phyloP scores from a whole-genome alignment of 2,329 filamentous ascomycete species.

The Neonectria neomacrospora region DNA sequence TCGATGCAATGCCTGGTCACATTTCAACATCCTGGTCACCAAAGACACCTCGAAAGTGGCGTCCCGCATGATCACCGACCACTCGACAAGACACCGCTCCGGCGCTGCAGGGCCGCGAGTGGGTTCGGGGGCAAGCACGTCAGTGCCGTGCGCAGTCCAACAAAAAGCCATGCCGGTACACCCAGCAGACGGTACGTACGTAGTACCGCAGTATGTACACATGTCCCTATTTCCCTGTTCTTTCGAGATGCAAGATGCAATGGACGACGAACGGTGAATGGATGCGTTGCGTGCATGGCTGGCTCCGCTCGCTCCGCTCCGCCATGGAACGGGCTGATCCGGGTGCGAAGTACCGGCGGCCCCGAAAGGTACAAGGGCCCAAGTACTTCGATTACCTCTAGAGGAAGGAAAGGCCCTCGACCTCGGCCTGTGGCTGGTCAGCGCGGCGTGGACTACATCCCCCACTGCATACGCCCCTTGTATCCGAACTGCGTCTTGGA shows the following conservation, averaged over 20 bases:
- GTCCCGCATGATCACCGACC: constrained; percentile 3
- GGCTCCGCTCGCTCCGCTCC: constrained; percentile 12
- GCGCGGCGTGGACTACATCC: not conserved
- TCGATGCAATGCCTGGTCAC: not conserved
- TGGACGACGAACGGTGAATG: constrained; percentile 10
- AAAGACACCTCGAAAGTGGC: not conserved
- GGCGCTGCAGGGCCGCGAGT: constrained; percentile 8
- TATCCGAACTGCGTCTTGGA: constrained; percentile 3
- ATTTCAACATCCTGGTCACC: not conserved
- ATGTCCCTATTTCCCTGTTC: not conserved
- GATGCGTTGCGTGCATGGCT: not conserved
- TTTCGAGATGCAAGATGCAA: constrained; percentile 3
- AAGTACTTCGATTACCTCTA: constrained; percentile 24
- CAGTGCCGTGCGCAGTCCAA: not conserved
- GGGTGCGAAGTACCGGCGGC: not conserved
- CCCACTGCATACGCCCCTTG: constrained; percentile 16
- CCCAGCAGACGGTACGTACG: too few relatives aligned
- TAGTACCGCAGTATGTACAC: too few relatives aligned
- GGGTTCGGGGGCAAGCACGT: not conserved
- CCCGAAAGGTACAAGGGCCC: constrained; percentile 1
- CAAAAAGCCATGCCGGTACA: constrained; percentile 1
- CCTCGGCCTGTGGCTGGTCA: constrained; percentile 19
- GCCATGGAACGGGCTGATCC: constrained; percentile 20
- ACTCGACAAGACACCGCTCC: not conserved
- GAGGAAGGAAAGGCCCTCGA: constrained; percentile 25